A percentile compares a stretch with the other conserved stretches of the same genome.
phyloP scores from a whole-genome alignment of 2,329 filamentous ascomycete genomes.

The Phaeosphaeria sp. region DNA sequence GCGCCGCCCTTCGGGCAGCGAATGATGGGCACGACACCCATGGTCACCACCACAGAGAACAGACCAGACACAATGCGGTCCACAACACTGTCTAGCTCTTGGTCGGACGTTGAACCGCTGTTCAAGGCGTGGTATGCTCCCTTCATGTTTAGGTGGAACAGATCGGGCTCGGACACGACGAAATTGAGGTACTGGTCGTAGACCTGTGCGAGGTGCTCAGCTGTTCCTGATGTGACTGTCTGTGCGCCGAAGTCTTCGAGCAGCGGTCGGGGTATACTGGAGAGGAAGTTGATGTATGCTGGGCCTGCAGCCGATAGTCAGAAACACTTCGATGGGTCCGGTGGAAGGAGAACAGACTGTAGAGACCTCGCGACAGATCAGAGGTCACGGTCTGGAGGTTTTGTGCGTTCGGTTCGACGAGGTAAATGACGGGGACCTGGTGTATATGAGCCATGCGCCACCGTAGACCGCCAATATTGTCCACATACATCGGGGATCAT shows the following conservation, averaged over 20 bases:
- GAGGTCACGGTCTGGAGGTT: conserved; percentile 84
- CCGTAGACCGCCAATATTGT: background rate
- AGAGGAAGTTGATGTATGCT: conserved; percentile 96
- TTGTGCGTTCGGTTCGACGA: conserved; percentile 84
- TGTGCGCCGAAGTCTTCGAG: conserved; percentile 94
- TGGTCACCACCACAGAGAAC: conserved; percentile 98
- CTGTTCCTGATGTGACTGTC: conserved; percentile 81
- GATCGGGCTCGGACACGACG: conserved; percentile 90
- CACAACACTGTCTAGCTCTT: conserved; percentile 84
- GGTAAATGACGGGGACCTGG: conserved; percentile 78
- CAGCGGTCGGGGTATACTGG: conserved; percentile 85
- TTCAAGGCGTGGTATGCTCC: conserved; percentile 98
- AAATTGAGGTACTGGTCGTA: conserved; percentile 99
- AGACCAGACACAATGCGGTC: conserved; percentile 93
- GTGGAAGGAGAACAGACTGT: conserved; percentile 51
- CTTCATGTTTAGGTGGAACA: conserved; percentile 93
- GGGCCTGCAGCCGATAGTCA: conserved; percentile 60
- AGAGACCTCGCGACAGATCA: conserved; percentile 86
- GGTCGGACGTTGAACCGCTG: conserved; percentile 87
- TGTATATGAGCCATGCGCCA: background rate
- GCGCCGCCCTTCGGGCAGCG: conserved; percentile 91
- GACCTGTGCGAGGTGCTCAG: conserved; percentile 89
- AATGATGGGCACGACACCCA: conserved; percentile 97
- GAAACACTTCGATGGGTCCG: background rate
- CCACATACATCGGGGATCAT: conserved; percentile 85